A percentile compares a stretch with the other conserved stretches of the same genome.
Evolutionary conservation across 139 green algal species (phyloP).

Genomic region (Picochlorum sp.): DNA sequence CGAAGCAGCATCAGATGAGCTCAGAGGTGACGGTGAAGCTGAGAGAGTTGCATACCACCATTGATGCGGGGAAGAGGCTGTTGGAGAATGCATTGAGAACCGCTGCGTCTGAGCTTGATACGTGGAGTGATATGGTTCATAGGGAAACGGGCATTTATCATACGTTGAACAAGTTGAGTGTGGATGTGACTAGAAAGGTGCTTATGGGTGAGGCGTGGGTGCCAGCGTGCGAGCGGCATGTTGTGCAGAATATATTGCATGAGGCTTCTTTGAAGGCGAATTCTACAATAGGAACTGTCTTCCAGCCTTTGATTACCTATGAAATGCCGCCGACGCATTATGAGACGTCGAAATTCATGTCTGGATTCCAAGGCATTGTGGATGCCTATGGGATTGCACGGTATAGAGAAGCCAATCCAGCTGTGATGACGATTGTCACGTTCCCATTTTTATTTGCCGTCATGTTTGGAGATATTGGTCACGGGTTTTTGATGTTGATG

Average conservation of each 20-base stretch:
- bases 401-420: constrained; percentile 93
- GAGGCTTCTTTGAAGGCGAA: constrained; percentile 35
- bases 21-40: constrained; percentile 77
- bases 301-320: constrained; percentile 77
- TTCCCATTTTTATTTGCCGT: constrained; percentile 99
- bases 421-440: constrained; percentile 92
- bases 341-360: constrained; percentile 81
- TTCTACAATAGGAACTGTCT: constrained; percentile 64
- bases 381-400: constrained; percentile 92
- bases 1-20: constrained; percentile 80
- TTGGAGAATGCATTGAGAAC: constrained; percentile 56
- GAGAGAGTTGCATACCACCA: constrained; percentile 82
- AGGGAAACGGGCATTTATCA: constrained; percentile 95
- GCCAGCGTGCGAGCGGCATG: constrained; percentile 41
- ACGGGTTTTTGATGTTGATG: constrained; percentile 82
- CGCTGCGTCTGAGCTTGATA: constrained; percentile 54
- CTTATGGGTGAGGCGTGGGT: constrained; percentile 94
- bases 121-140: constrained; percentile 53
- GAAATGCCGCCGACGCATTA: constrained; percentile 92
- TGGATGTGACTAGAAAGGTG: constrained; percentile 88
- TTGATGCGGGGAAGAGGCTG: constrained; percentile 74
- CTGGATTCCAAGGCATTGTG: constrained; percentile 91
- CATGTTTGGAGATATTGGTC: constrained; percentile 98
- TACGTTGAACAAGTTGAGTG: constrained; percentile 91
- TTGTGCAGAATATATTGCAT: constrained; percentile 63